A percentile compares a stretch with the other conserved stretches of the same genome.
Conservation (phyloP, 345 rosid genomes). For the Murraya paniculata region DNA sequence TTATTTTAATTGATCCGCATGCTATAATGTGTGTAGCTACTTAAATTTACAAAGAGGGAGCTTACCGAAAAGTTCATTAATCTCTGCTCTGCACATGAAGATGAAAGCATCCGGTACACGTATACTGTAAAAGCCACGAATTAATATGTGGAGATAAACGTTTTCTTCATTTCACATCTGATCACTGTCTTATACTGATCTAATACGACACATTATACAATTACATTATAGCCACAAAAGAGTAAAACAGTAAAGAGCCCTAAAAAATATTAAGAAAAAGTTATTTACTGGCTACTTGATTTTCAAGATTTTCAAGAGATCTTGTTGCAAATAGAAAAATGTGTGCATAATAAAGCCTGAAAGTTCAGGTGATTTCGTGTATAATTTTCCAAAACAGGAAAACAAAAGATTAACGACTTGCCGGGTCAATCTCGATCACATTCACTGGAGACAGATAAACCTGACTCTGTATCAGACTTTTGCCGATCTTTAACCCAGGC, state of each 20-base stretch:
- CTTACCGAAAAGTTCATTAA: neutral
- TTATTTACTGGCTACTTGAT: no score
- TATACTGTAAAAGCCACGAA: neutral
- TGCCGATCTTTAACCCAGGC: constrained; percentile 89
- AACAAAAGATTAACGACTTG: constrained; percentile 22
- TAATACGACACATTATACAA: neutral
- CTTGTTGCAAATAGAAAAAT: no score
- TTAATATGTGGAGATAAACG: neutral
- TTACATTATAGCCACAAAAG: constrained; percentile 18
- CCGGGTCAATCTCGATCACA: constrained; percentile 17
- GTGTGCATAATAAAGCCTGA: no score
- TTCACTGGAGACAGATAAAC: constrained; percentile 62
- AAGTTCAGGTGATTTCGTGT: no score
- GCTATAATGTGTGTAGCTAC: no score
- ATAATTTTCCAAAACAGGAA: no score
- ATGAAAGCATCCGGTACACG: neutral
- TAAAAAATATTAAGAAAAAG: no score
- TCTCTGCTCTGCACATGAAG: neutral
- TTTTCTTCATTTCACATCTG: neutral
- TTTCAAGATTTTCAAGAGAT: no score
- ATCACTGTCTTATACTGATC: neutral
- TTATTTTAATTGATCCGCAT: no score
- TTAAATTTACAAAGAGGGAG: neutral
- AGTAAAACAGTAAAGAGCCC: no score
- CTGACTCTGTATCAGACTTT: constrained; percentile 64